Evolutionary conservation across 805 yeast species (phyloP).

Genomic region (Spathaspora girioi): DNA sequence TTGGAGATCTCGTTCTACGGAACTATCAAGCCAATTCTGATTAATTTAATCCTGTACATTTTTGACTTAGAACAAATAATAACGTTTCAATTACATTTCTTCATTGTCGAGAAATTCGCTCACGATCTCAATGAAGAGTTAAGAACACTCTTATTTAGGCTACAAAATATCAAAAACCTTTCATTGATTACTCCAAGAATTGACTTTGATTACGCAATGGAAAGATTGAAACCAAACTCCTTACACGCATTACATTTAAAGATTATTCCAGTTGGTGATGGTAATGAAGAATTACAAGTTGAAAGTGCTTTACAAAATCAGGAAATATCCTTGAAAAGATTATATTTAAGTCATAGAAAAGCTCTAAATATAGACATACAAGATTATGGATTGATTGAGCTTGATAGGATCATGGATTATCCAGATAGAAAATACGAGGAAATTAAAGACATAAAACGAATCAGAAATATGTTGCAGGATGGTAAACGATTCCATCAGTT

Average conservation of each 20-base stretch:
- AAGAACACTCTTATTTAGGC: neutral
- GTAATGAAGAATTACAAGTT: neutral
- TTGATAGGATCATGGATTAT: neutral
- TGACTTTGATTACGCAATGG: neutral
- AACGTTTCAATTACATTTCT: neutral
- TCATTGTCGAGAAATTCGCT: neutral
- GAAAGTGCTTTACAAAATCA: neutral
- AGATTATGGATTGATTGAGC: neutral
- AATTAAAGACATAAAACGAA: too few relatives aligned
- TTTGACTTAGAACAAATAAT: neutral
- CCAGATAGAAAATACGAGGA: neutral
- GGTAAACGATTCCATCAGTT: neutral
- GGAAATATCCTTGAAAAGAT: neutral
- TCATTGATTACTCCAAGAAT: neutral
- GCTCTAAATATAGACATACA: neutral
- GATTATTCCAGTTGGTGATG: neutral
- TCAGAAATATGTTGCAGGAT: neutral
- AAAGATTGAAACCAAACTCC: neutral
- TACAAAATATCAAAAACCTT: neutral
- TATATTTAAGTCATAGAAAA: neutral
- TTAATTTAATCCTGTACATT: neutral
- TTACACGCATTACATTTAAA: neutral
- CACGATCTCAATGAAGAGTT: neutral
- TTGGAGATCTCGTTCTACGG: neutral
- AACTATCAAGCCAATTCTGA: neutral